phyloP scores from a whole-genome alignment of 495 filamentous ascomycete species.

The Neurospora sp. region DNA sequence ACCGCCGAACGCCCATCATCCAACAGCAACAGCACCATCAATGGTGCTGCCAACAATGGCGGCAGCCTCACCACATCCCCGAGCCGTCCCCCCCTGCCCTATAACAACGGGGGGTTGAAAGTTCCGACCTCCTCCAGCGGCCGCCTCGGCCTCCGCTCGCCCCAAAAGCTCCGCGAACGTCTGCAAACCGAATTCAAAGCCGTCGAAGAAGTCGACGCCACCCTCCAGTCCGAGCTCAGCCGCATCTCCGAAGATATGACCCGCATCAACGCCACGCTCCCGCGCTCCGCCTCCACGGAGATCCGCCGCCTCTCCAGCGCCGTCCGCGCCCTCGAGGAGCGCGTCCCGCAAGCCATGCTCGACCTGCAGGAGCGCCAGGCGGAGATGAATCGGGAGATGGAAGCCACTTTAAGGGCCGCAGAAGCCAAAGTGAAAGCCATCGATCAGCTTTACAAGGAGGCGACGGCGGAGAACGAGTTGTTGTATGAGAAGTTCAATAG shows the following conservation, averaged over 20 bases:
- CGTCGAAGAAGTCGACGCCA: conserved; percentile 56
- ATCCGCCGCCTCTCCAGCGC: conserved; percentile 43
- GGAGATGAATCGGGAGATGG: conserved; percentile 55
- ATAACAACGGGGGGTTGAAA: neutral
- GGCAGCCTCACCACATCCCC: neutral
- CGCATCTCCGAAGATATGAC: conserved; percentile 78
- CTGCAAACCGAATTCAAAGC: conserved; percentile 70
- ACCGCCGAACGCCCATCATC: neutral
- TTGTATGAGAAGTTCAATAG: conserved; percentile 88
- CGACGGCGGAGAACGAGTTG: conserved; percentile 86
- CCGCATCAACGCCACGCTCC: conserved; percentile 40
- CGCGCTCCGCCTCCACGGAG: conserved; percentile 29
- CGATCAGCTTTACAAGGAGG: conserved; percentile 81
- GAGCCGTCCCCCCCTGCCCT: neutral
- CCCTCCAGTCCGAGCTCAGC: conserved; percentile 64
- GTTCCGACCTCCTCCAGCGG: conserved; percentile 26
- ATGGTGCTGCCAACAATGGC: neutral
- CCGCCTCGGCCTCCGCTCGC: conserved; percentile 78
- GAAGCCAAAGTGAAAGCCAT: conserved; percentile 74
- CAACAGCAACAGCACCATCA: neutral
- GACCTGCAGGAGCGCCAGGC: conserved; percentile 53
- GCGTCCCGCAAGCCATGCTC: conserved; percentile 48
- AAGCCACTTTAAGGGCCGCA: conserved; percentile 55
- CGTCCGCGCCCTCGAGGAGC: conserved; percentile 54
- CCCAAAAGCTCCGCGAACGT: conserved; percentile 86